Percentiles rank a stretch among this genome's conserved stretches.
phyloP scores from a whole-genome alignment of 2,329 filamentous ascomycete genomes.

The Trichocomaceae sp. region DNA sequence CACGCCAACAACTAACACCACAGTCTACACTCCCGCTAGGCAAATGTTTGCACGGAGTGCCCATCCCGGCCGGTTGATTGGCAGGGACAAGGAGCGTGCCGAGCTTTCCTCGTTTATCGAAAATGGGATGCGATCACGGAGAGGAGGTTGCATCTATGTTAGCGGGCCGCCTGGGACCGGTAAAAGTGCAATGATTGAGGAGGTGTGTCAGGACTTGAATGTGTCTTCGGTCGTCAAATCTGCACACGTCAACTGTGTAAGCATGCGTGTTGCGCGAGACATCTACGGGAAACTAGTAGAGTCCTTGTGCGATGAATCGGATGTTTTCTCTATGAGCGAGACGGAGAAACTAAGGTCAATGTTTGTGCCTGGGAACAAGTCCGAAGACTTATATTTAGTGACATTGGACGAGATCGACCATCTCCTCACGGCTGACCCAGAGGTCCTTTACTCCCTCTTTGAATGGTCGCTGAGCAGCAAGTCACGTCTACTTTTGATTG shows the following conservation, averaged over 20 bases:
- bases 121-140: slow-evolving; percentile 52
- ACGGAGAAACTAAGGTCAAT: slow-evolving; percentile 61
- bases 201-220: slow-evolving; percentile 60
- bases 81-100: slow-evolving; percentile 62
- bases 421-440: slow-evolving; percentile 78
- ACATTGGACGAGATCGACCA: slow-evolving; percentile 94
- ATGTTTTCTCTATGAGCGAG: slow-evolving; percentile 60
- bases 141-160: slow-evolving; percentile 82
- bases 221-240: slow-evolving; percentile 53
- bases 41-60: slow-evolving; percentile 79
- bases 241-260: slow-evolving; percentile 93
- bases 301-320: slow-evolving; percentile 57
- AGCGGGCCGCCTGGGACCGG: slow-evolving; percentile 94
- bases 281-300: slow-evolving; percentile 74
- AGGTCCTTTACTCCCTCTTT: slow-evolving; percentile 88
- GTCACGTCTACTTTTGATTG: slow-evolving; percentile 75
- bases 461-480: slow-evolving; percentile 84
- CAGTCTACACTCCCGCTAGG: slow-evolving; percentile 78
- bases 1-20: slow-evolving; percentile 58
- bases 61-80: slow-evolving; percentile 67
- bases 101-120: slow-evolving; percentile 65
- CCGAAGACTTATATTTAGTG: slow-evolving; percentile 62
- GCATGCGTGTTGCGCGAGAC: slow-evolving; percentile 80
- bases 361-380: slow-evolving; percentile 58
- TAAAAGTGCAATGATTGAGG: slow-evolving; percentile 87